Evolutionary conservation across 1,139 yeast species (phyloP).

Genomic region (Nakaseomyces uthaithaninus): DNA sequence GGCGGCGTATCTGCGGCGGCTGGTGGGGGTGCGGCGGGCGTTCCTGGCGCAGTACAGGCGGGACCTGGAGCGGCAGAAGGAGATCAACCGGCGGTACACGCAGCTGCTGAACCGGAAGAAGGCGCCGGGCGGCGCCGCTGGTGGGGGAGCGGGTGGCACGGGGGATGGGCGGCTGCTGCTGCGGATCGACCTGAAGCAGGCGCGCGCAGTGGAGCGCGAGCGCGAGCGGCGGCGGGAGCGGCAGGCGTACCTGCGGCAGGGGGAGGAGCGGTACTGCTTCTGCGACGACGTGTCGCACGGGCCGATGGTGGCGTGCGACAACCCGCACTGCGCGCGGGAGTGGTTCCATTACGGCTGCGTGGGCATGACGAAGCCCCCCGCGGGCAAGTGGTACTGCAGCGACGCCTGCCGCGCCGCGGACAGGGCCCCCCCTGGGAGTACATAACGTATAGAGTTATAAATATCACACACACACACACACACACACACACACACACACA

Average conservation of each 20-base stretch:
- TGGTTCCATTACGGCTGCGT: conserved; percentile 84
- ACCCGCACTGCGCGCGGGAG: conserved; percentile 63
- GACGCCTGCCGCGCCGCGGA: conserved; percentile 56
- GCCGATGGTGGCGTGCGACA: conserved; percentile 89
- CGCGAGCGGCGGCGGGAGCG: conserved; percentile 7
- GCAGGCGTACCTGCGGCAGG: conserved; percentile 8
- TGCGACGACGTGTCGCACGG: conserved; percentile 84
- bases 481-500: too few relatives aligned
- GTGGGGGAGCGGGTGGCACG: not conserved
- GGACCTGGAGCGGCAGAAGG: conserved; percentile 3
- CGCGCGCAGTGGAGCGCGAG: not conserved
- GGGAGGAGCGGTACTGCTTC: conserved; percentile 50
- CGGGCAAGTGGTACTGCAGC: conserved; percentile 85
- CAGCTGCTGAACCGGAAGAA: conserved; percentile 1
- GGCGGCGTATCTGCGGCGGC: conserved; percentile 5
- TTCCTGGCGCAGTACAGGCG: conserved; percentile 9
- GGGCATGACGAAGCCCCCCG: conserved; percentile 70
- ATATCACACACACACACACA: too few relatives aligned
- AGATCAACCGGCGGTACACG: conserved; percentile 6
- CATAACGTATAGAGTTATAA: too few relatives aligned
- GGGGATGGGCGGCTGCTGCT: conserved; percentile 9
- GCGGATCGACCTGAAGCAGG: conserved; percentile 14
- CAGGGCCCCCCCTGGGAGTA: too few relatives aligned
- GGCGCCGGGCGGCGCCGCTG: not conserved
- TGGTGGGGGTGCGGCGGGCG: conserved; percentile 5